Evolutionary conservation across 164 flowering plant genomes (phyloP).

Genomic region (Berberis thunbergii): DNA sequence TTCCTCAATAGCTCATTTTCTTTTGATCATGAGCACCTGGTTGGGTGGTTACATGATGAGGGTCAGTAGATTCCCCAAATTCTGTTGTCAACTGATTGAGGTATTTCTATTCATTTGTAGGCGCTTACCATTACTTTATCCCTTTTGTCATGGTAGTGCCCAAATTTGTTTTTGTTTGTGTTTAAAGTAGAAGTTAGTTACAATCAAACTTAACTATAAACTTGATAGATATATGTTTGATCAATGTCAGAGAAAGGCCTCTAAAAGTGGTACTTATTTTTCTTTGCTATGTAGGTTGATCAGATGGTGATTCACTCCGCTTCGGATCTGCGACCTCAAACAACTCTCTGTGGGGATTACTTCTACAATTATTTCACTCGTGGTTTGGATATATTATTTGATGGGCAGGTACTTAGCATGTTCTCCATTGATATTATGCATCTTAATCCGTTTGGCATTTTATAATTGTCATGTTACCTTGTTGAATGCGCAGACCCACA

Average conservation of each 20-base stretch:
- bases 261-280: not conserved
- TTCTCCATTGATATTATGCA: not conserved
- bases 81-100: too few relatives aligned
- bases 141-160: too few relatives aligned
- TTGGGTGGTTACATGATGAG: too few relatives aligned
- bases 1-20: too few relatives aligned
- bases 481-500: slow-evolving; percentile 69
- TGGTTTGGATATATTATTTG: slow-evolving; percentile 93
- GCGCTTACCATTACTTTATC: too few relatives aligned
- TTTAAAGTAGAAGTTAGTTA: not conserved
- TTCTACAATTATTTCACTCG: slow-evolving; percentile 91
- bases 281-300: slow-evolving; percentile 54
- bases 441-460: not conserved
- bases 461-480: not conserved
- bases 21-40: too few relatives aligned
- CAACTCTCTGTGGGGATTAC: slow-evolving; percentile 92
- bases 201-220: not conserved
- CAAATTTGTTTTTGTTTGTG: too few relatives aligned
- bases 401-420: slow-evolving; percentile 63
- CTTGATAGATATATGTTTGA: not conserved
- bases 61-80: too few relatives aligned
- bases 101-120: too few relatives aligned
- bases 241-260: not conserved
- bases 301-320: slow-evolving; percentile 98
- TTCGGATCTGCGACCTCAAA: slow-evolving; percentile 82